These are phyloP conservation scores for Penicillium aurantiogriseum DNA, from an alignment of 2,329 filamentous ascomycete species.

Conservation along the genomic window DNA sequence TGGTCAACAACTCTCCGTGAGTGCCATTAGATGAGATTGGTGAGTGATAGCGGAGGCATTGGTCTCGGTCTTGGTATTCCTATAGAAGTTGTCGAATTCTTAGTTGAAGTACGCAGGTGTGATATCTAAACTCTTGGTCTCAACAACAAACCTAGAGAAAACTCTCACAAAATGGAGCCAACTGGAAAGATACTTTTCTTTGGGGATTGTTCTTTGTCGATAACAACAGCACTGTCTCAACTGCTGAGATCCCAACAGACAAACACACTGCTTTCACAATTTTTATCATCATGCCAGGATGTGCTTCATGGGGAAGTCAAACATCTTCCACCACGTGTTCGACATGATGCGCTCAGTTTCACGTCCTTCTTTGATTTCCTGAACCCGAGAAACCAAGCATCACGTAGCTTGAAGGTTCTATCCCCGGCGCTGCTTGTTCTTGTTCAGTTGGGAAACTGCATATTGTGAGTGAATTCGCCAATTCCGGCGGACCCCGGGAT, in stretches of 20 bases:
- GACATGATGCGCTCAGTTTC: not conserved
- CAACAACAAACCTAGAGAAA: too few species aligned
- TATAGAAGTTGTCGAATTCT: too few species aligned
- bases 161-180: not conserved
- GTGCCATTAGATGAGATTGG: too few species aligned
- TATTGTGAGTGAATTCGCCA: not conserved
- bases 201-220: not conserved
- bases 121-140: too few species aligned
- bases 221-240: not conserved
- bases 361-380: not conserved
- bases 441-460: not conserved
- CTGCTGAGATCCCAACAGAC: not conserved
- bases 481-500: not conserved
- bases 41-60: too few species aligned
- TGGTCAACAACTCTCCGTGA: too few species aligned
- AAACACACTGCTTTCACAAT: not conserved
- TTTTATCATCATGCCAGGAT: not conserved
- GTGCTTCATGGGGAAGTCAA: not conserved
- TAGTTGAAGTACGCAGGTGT: too few species aligned
- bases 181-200: not conserved
- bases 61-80: too few species aligned
- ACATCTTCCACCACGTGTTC: not conserved
- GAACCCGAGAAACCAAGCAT: not conserved
- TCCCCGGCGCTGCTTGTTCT: not conserved
- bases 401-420: not conserved